Conservation (phyloP, 208 protist species). For the Acanthamoeba royreba region DNA sequence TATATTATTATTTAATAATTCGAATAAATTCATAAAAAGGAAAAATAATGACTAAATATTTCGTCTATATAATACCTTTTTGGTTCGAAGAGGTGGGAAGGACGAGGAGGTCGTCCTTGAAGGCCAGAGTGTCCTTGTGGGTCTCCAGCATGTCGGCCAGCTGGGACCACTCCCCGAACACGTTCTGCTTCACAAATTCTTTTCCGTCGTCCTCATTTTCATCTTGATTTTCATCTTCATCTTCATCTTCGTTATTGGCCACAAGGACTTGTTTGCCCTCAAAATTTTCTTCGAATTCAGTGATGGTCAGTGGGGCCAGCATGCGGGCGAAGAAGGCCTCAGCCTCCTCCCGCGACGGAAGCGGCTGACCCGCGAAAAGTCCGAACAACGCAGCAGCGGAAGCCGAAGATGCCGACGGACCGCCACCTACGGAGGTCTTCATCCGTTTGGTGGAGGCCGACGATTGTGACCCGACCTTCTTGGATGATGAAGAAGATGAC, state of each 20-base stretch:
- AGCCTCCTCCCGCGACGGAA: not conserved
- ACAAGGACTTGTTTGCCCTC: not conserved
- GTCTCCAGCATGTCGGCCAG: not conserved
- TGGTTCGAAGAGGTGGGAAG: too few relatives aligned
- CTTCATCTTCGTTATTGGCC: not conserved
- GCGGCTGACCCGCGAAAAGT: not conserved
- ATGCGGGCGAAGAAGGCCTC: not conserved
- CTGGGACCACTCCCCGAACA: not conserved
- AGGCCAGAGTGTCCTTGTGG: not conserved
- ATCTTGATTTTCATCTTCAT: not conserved
- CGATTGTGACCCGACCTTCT: too few relatives aligned
- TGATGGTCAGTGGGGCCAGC: not conserved
- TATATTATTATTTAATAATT: not conserved
- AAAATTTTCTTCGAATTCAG: not conserved
- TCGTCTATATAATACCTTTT: too few relatives aligned
- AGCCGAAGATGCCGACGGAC: too few relatives aligned
- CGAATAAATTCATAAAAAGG: too few relatives aligned
- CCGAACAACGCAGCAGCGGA: not conserved
- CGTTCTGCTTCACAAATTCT: not conserved
- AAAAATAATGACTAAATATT: not conserved
- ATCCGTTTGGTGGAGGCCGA: too few relatives aligned
- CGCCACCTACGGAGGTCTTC: too few relatives aligned
- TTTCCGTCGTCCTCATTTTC: not conserved
- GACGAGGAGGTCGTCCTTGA: not conserved
- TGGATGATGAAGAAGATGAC: too few relatives aligned